Evolutionary conservation across 495 filamentous ascomycete species (phyloP), one percentile per base, ranked within the genome.

Genomic region (Podospora anserina): DNA sequence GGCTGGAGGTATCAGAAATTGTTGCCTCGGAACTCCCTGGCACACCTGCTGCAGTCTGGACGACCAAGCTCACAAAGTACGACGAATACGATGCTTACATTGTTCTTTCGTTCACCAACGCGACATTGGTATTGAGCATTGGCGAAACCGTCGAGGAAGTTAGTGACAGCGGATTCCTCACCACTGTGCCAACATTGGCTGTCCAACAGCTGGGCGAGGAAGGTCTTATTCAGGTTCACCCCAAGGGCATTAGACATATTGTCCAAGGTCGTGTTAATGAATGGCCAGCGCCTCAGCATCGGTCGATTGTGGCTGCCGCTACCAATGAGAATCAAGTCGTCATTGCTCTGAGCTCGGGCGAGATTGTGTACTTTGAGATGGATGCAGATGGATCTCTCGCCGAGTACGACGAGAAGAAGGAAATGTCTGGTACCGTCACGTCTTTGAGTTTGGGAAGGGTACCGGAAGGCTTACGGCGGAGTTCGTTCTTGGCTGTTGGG

Each of bases 351-450:
- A 97, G 93, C 73, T 97, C 93, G 16, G 92, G 93, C 13, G 95
- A 99, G 76, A 95, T 99, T 66, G 92, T 95, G 20, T 98, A 97
- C 75, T 99, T 99, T 70, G 96, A 97, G 78, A 92, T 96, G 89
- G 96, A 96, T 75, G 84, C 87, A 2, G 94, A 98, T 80, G 94
- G 93, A 11, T 89, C 89, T 5, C 82, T 99, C 16, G 92, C 93
- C 32, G 94, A 98, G 78, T 96, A 97, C 70, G 93, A 98, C 64
- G 94, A 98, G 70, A 93, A 94, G 79, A 91, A 91, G 69, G 90
- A 96, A 75, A 96, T 98, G 92, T 92, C 90, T 64, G 93, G 92
- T n/a, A 96, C 93, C 0, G 92, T 99, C 20, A 97, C 93, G 18
- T 94, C 91, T 62, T 82, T 99, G 18, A 96, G 93, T 74, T 83